Conservation (phyloP, 345 rosid species). For the Diplotaxis tenuifolia region DNA sequence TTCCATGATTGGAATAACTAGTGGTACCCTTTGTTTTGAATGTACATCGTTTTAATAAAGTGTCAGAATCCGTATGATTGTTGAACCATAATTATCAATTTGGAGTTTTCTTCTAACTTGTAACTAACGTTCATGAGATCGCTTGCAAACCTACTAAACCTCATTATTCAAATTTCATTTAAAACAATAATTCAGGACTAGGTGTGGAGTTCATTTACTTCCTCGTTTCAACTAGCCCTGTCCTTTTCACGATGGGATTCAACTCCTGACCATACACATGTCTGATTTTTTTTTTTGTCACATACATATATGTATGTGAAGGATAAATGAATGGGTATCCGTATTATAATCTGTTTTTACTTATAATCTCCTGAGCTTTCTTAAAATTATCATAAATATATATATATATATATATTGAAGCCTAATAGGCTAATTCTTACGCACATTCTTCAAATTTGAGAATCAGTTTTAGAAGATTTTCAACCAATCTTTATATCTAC, state of each 20-base stretch:
- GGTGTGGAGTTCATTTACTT: neutral
- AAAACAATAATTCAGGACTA: neutral
- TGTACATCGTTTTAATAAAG: neutral
- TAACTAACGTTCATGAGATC: neutral
- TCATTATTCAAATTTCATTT: neutral
- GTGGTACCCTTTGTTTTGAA: slow-evolving; percentile 21
- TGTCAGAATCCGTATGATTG: slow-evolving; percentile 1
- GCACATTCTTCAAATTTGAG: neutral
- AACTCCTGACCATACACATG: neutral
- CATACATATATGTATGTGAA: neutral
- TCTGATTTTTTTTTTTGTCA: neutral
- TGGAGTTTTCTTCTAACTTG: neutral
- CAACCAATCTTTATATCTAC: too few relatives aligned
- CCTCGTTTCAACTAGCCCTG: neutral
- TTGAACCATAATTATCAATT: neutral
- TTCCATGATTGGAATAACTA: slow-evolving; percentile 18
- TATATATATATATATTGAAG: neutral
- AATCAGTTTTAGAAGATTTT: too few relatives aligned
- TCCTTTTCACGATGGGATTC: neutral
- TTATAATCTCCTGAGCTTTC: neutral
- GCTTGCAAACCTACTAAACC: neutral
- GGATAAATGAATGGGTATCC: neutral
- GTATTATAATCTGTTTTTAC: neutral
- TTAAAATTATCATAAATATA: neutral
- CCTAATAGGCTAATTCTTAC: neutral